Evolutionary conservation across 768 basidiomycete genomes (phyloP).

Genomic region (Cyclocybe aegerita): DNA sequence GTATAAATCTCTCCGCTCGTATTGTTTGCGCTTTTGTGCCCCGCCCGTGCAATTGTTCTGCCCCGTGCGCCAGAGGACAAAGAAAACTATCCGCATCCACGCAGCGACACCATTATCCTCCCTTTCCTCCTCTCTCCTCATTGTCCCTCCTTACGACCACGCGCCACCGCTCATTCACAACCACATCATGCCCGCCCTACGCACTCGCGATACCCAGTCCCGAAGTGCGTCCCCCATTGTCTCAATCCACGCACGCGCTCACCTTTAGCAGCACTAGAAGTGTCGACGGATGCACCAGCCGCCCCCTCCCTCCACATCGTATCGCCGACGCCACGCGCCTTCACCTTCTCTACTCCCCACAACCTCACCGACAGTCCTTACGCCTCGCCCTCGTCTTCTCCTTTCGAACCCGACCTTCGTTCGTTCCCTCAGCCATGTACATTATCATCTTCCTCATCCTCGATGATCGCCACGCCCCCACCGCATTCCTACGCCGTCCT

Average conservation of each 20-base stretch:
- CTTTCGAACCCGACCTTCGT: slow-evolving; percentile 72
- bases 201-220: slow-evolving; percentile 73
- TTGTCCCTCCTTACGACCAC: slow-evolving; percentile 31
- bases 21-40: slow-evolving; percentile 62
- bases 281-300: slow-evolving; percentile 62
- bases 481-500: slow-evolving; percentile 33
- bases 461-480: slow-evolving; percentile 26
- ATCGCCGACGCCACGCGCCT: slow-evolving; percentile 71
- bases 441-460: slow-evolving; percentile 40
- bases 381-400: slow-evolving; percentile 65
- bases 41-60: slow-evolving; percentile 68
- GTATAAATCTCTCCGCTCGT: slow-evolving; percentile 55
- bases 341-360: slow-evolving; percentile 63
- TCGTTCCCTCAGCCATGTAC: slow-evolving; percentile 41
- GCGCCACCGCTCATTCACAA: slow-evolving; percentile 25
- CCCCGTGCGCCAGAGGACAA: slow-evolving; percentile 47
- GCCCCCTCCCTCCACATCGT: slow-evolving; percentile 59
- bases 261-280: slow-evolving; percentile 61
- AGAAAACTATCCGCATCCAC: slow-evolving; percentile 42
- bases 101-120: slow-evolving; percentile 49
- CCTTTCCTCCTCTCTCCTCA: slow-evolving; percentile 30
- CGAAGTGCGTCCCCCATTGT: slow-evolving; percentile 34
- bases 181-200: slow-evolving; percentile 71
- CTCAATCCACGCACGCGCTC: slow-evolving; percentile 6
- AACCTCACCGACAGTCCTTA: slow-evolving; percentile 68